Evolutionary conservation across 163 green algal genomes (phyloP), one percentile per base, ranked within the genome.

Genomic region (Chloroidium sp.): DNA sequence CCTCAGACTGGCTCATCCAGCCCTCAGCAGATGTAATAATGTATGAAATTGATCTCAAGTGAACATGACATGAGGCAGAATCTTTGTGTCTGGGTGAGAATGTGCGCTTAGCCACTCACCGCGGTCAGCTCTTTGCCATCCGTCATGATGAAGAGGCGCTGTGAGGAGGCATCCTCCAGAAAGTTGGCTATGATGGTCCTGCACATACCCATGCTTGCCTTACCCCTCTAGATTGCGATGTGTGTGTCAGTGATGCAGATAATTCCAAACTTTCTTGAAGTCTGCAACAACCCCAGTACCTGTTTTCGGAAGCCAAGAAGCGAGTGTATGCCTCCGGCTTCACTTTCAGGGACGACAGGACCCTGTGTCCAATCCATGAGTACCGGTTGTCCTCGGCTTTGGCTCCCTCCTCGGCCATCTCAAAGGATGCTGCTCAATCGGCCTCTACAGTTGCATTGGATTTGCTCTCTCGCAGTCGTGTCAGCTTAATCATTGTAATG

Each of bases 301-400:
- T 90, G 62, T 68, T 75, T 62, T 94, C 88, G 1, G 85, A 88
- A 0, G 80, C 75, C 14, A 93, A 62, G 8, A 94, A 80, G 80
- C 87, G 89, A 60, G 90, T 80, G 62, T 89, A 93, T 2, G 82
- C 74, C 3, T 92, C 84, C 12, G 92, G 85, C 6, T 84, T 82
- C 36, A 93, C 84, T 69, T 92, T 92, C 6, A 94, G 82, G 12
- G 84, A 91, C 0, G 87, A 91, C 67, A 86, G 89, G 1, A 91
- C 86, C 60, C 88, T 82, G 62, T 91, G 83, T 61, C 85, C 81
- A 3, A 95, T 79, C 83, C 90, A 93, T 61, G 90, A 82, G 62
- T 83, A 87, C 62, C 89, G 87, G 6, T 77, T 82, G 68, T 92
- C 89, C 69, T 76, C 36, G 36, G 36, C 36, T 36, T 36, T 36